Evolutionary conservation across 495 filamentous ascomycete genomes (phyloP), one percentile per base, ranked within the genome.

Genomic region (Neurospora tetrasperma): DNA sequence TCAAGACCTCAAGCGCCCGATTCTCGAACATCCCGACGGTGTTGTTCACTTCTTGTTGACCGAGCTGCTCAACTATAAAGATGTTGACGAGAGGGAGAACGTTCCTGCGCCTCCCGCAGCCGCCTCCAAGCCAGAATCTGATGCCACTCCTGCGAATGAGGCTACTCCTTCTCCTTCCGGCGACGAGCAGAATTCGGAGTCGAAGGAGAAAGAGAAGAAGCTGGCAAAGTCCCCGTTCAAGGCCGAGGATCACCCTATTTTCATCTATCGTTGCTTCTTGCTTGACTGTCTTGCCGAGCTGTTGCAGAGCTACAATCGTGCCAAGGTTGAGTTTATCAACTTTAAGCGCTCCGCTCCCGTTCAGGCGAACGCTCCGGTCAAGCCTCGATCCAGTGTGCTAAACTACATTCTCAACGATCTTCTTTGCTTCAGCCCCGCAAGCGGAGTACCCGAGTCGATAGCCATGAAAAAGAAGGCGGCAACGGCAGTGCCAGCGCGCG

Each of bases 311-410:
- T 98, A 97, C 83, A 97, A 93, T 73, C 91, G 94, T 39, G 91
- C 93, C 46, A 99, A 99, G 85, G 87, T 98, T 27, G 96, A 99
- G 77, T 99, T 99, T 79, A 97, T 99, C 81, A 98, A 98, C 78
- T 98, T 97, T 84, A 97, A 95, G 70, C 90, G 96, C 73, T 90
- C 92, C 23, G 92, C 93, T 73, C 92, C 94, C 5, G 86, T 93
- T 74, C 87, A 85, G 72, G 89, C 91, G 39, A 91, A 89, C 66
- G 97, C 94, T 7, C 96, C 96, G 44, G 93, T 94, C 11, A 99
- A 98, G 81, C 96, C 96, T 48, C 90, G 96, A 59, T 95, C 95
- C 16, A 93, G 91, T 70, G 91, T 98, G 46, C 85, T 98, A 71
- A 97, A 98, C 79, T 99, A 98, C 77, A 88, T 99, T 5, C 84